Evolutionary conservation across 495 filamentous ascomycete species (phyloP).

Genomic region (Cetradonia linearis): DNA sequence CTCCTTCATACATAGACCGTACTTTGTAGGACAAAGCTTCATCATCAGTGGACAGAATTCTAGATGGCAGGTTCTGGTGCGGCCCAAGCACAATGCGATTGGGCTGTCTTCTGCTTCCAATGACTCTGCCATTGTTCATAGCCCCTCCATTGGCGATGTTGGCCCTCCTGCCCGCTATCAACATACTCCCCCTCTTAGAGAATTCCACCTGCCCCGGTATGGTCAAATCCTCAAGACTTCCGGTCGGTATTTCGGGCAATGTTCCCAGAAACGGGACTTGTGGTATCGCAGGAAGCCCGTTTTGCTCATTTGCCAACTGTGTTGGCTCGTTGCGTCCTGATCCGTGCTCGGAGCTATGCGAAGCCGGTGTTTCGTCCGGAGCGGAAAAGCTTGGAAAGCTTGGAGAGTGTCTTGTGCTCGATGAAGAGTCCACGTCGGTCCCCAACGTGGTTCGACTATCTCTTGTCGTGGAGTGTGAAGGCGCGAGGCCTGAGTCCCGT

Average conservation of each 20-base stretch:
- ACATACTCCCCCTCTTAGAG: conserved; percentile 45
- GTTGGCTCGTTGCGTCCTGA: conserved; percentile 16
- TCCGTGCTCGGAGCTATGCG: conserved; percentile 19
- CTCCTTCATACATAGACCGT: conserved; percentile 82
- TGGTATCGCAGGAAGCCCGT: conserved; percentile 1
- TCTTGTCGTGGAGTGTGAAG: conserved; percentile 29
- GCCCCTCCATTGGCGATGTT: conserved; percentile 26
- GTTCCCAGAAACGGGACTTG: conserved; percentile 43
- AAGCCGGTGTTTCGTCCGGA: conserved; percentile 33
- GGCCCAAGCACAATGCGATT: conserved; percentile 21
- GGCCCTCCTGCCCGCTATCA: conserved; percentile 36
- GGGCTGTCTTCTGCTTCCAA: conserved; percentile 22
- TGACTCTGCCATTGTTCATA: conserved; percentile 12
- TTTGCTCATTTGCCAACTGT: background rate
- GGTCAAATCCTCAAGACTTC: conserved; percentile 42
- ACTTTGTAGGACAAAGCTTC: conserved; percentile 82
- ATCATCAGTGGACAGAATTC: conserved; percentile 63
- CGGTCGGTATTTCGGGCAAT: conserved; percentile 47
- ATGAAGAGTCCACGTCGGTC: conserved; percentile 31
- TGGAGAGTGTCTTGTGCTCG: conserved; percentile 20
- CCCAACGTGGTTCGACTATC: conserved; percentile 39
- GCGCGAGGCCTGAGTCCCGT: conserved; percentile 46
- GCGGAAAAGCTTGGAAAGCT: conserved; percentile 20
- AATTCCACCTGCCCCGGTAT: conserved; percentile 43
- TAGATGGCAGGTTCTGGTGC: conserved; percentile 27